Evolutionary conservation across 2,329 filamentous ascomycete genomes (phyloP).

Genomic region (Periglandula ipomoeae): DNA sequence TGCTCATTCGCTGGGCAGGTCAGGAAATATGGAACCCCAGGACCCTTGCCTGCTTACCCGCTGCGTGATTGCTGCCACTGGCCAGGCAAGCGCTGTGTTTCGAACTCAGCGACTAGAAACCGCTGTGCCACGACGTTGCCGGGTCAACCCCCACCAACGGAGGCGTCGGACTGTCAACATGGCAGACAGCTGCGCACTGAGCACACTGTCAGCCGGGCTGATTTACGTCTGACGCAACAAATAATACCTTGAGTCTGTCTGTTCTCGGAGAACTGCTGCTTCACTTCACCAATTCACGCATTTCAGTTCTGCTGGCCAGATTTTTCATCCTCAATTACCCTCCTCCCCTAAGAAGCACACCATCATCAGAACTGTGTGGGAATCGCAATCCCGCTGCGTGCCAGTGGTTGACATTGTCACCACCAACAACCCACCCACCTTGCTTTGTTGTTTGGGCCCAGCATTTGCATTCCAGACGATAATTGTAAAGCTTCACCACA

Average conservation of each 20-base stretch:
- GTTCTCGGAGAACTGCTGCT: neutral
- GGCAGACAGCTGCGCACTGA: neutral
- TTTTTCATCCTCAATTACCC: neutral
- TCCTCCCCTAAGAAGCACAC: neutral
- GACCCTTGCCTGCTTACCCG: no score
- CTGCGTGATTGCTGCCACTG: no score
- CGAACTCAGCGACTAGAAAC: no score
- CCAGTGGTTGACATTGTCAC: neutral
- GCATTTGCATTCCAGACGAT: constrained; percentile 19
- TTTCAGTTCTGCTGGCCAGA: constrained; percentile 4
- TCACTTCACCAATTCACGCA: neutral
- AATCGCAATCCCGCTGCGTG: neutral
- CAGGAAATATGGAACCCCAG: no score
- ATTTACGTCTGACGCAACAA: neutral
- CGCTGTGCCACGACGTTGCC: no score
- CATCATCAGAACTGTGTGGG: neutral
- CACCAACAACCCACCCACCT: neutral
- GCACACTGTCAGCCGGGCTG: neutral
- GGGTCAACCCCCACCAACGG: neutral
- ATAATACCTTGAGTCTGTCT: neutral
- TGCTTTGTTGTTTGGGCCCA: neutral
- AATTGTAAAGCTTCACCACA: neutral
- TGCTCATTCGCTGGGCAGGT: no score
- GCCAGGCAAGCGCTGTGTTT: no score
- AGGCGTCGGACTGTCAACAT: neutral